Conservation (phyloP, 352 stramenopile species). For the Globisporangium echinulatum region DNA sequence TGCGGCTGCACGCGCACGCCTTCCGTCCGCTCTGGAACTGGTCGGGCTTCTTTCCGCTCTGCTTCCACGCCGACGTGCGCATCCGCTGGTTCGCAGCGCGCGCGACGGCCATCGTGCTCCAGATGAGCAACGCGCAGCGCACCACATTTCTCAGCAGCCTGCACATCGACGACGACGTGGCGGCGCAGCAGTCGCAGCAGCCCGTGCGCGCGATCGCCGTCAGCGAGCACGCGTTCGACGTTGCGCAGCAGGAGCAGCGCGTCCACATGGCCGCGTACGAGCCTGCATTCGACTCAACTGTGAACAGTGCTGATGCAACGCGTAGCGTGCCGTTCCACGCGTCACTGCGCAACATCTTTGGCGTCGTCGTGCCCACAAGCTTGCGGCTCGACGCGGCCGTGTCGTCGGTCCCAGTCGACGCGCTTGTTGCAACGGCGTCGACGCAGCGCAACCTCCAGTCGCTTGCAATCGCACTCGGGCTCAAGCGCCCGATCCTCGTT, state of each 20-base stretch:
- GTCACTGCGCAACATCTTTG: conserved; percentile 77
- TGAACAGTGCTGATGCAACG: background rate
- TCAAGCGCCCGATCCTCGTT: conserved; percentile 75
- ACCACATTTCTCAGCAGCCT: conserved; percentile 59
- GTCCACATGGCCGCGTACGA: conserved; percentile 32
- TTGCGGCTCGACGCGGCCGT: conserved; percentile 21
- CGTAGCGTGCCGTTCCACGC: conserved; percentile 49
- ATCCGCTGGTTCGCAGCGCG: conserved; percentile 63
- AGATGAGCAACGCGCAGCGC: conserved; percentile 62
- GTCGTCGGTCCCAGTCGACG: conserved; percentile 6
- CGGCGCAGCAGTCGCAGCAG: conserved; percentile 25
- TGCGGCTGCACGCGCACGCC: conserved; percentile 44
- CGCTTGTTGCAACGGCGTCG: conserved; percentile 59
- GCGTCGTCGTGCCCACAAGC: conserved; percentile 69
- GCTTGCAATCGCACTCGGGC: conserved; percentile 71
- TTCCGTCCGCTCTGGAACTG: conserved; percentile 73
- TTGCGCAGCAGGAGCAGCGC: conserved; percentile 36
- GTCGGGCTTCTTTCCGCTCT: conserved; percentile 73
- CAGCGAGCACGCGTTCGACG: conserved; percentile 40
- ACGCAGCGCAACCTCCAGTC: conserved; percentile 75
- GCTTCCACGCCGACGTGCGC: conserved; percentile 51
- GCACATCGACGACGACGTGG: conserved; percentile 35
- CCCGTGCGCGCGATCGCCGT: conserved; percentile 52
- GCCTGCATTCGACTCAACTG: conserved; percentile 2
- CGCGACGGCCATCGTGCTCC: conserved; percentile 49